A percentile compares a stretch with the other conserved stretches of the same genome.
Evolutionary conservation across 2,329 filamentous ascomycete species (phyloP).

Genomic region (Teratosphaeria viscida): DNA sequence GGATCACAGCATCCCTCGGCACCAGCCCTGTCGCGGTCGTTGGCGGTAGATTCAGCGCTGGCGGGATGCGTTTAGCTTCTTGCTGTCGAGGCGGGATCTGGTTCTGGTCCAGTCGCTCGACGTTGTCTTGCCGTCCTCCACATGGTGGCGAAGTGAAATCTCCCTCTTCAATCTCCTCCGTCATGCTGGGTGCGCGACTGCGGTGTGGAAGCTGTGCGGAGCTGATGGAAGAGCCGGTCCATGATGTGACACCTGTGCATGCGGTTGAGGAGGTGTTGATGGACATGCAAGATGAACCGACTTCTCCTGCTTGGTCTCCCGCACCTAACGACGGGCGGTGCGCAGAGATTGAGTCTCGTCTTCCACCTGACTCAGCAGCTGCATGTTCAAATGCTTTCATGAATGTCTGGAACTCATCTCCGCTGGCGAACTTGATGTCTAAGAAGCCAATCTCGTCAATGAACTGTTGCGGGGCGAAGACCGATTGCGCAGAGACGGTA

Average conservation of each 20-base stretch:
- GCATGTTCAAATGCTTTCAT: not conserved
- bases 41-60: not conserved
- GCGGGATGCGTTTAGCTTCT: not conserved
- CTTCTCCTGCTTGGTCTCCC: not conserved
- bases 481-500: not conserved
- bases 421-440: not conserved
- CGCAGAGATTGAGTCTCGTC: not conserved
- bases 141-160: not conserved
- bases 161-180: not conserved
- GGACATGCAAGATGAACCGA: not conserved
- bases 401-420: not conserved
- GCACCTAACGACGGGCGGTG: not conserved
- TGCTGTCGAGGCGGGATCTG: not conserved
- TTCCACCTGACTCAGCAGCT: not conserved
- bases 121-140: not conserved
- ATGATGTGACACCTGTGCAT: not conserved
- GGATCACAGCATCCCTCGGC: not conserved
- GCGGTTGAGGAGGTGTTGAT: not conserved
- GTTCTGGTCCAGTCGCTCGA: not conserved
- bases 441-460: not conserved
- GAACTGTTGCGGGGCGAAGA: not conserved
- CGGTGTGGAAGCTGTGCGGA: not conserved
- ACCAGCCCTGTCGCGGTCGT: not conserved
- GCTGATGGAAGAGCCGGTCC: not conserved
- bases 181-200: not conserved